A percentile compares a stretch with the other conserved stretches of the same genome.
Conservation (phyloP, 768 basidiomycete species). For the Kwoniella sp. region DNA sequence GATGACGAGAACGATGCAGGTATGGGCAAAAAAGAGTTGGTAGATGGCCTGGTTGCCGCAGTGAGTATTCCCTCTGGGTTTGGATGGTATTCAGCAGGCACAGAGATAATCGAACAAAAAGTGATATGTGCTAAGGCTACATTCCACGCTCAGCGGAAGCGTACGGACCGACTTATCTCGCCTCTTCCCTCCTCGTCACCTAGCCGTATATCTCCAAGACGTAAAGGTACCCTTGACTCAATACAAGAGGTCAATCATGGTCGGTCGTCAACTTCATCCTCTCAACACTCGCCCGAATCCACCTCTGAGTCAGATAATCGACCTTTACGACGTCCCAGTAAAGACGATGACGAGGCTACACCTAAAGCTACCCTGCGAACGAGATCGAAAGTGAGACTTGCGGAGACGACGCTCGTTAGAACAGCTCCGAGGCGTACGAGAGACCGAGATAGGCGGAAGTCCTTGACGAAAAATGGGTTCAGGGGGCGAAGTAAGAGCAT, state of each 20-base stretch:
- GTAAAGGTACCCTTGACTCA: conserved; percentile 11
- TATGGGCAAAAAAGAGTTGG: conserved; percentile 49
- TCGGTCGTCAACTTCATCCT: conserved; percentile 17
- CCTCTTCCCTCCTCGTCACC: conserved; percentile 22
- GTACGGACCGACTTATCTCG: conserved; percentile 18
- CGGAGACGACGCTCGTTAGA: conserved; percentile 17
- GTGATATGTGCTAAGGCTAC: background rate
- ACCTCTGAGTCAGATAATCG: conserved; percentile 21
- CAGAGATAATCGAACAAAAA: no score
- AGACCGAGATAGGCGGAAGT: conserved; percentile 8
- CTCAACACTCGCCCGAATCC: conserved; percentile 19
- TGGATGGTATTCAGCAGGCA: no score
- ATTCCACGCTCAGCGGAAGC: conserved; percentile 3
- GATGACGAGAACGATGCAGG: conserved; percentile 40
- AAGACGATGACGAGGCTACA: conserved; percentile 31
- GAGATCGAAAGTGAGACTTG: conserved; percentile 21
- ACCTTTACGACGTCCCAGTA: background rate
- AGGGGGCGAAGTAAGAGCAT: conserved; percentile 25
- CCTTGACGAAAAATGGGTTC: conserved; percentile 6
- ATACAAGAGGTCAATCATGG: background rate
- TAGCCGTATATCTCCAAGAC: conserved; percentile 14
- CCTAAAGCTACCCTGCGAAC: conserved; percentile 34
- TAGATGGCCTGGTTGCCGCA: conserved; percentile 49
- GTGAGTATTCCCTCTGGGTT: conserved; percentile 38
- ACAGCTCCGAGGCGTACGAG: conserved; percentile 20